A percentile compares a stretch with the other conserved stretches of the same genome.
These are phyloP conservation scores for Gloeophyllum trabeum DNA, from an alignment of 768 basidiomycete genomes.

Conservation along the genomic window DNA sequence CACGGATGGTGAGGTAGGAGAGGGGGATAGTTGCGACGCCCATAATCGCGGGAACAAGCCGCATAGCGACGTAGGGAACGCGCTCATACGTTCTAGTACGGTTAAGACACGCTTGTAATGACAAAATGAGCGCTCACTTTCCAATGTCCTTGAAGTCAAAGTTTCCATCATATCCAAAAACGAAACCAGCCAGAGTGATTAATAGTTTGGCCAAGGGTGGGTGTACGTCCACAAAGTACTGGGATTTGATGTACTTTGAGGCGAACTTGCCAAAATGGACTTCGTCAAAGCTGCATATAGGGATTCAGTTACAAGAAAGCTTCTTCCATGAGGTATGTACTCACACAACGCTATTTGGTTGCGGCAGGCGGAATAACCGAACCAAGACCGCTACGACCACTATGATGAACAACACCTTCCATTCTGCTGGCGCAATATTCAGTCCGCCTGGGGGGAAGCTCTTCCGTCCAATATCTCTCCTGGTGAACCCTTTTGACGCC, in stretches of 20 bases:
- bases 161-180: conserved; percentile 82
- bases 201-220: conserved; percentile 94
- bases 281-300: conserved; percentile 77
- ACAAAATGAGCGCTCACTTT: conserved; percentile 47
- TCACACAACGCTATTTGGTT: conserved; percentile 88
- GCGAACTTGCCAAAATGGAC: conserved; percentile 99
- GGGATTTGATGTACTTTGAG: conserved; percentile 83
- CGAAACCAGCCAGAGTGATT: conserved; percentile 81
- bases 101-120: neutral
- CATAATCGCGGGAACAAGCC: conserved; percentile 83
- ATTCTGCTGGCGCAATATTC: conserved; percentile 59
- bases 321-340: conserved; percentile 17
- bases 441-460: conserved; percentile 46
- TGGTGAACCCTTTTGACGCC: conserved; percentile 46
- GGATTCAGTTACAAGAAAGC: conserved; percentile 1
- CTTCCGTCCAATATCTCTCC: conserved; percentile 6
- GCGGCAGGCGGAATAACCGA: conserved; percentile 76
- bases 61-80: conserved; percentile 96
- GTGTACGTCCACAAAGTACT: conserved; percentile 92
- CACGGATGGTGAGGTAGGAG: conserved; percentile 88
- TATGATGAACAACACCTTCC: conserved; percentile 59
- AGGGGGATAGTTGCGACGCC: conserved; percentile 86
- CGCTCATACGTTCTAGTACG: conserved; percentile 62
- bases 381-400: conserved; percentile 66
- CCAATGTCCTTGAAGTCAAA: conserved; percentile 98